Conservation (phyloP, 2,329 filamentous ascomycete genomes). For the Cladophialophora immunda region DNA sequence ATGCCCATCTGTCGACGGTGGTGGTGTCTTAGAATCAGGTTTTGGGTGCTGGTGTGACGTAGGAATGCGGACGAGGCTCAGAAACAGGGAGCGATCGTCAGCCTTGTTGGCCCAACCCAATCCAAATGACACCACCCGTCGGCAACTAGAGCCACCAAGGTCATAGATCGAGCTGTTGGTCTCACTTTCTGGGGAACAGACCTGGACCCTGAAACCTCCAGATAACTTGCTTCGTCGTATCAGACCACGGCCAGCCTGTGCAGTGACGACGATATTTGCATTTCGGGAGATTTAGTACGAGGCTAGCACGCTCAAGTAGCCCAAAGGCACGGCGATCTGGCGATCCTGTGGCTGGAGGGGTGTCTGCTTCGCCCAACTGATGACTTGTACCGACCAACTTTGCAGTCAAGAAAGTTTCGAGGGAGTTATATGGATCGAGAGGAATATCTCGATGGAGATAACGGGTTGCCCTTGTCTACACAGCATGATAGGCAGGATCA, state of each 20-base stretch:
- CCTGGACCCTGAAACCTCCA: conserved; percentile 9
- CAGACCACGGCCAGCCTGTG: conserved; percentile 1
- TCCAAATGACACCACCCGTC: conserved; percentile 33
- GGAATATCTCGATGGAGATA: neutral
- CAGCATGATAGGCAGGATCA: neutral
- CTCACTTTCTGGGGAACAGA: conserved; percentile 4
- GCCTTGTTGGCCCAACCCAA: conserved; percentile 23
- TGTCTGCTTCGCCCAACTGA: neutral
- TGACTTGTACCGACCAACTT: neutral
- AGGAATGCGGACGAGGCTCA: conserved; percentile 23
- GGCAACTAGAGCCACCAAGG: conserved; percentile 7
- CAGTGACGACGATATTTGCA: conserved; percentile 30
- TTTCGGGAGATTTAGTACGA: conserved; percentile 6
- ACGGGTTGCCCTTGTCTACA: neutral
- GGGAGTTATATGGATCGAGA: neutral
- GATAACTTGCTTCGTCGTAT: conserved; percentile 3
- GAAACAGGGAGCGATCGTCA: conserved; percentile 27
- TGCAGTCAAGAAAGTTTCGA: conserved; percentile 3
- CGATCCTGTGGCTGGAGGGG: conserved; percentile 24
- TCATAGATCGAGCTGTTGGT: conserved; percentile 12
- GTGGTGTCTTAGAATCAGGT: conserved; percentile 23
- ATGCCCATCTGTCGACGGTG: neutral
- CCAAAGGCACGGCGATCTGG: neutral
- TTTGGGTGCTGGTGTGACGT: conserved; percentile 23
- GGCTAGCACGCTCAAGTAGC: neutral